Conservation (phyloP, 805 yeast genomes). For the Komagataella kurtzmanii region DNA sequence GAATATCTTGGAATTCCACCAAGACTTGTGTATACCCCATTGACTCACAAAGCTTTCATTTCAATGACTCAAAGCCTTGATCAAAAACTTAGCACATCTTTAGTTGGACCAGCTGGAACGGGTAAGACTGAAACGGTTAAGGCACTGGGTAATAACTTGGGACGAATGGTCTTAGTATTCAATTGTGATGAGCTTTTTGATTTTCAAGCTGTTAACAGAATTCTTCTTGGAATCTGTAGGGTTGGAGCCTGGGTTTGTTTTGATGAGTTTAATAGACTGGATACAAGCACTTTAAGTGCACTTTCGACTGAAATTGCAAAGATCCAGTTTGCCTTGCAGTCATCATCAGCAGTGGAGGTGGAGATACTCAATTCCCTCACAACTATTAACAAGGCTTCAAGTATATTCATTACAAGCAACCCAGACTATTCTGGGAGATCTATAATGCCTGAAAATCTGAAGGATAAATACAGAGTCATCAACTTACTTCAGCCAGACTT, state of each 20-base stretch:
- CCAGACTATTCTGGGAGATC: slow-evolving; percentile 82
- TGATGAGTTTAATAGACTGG: slow-evolving; percentile 85
- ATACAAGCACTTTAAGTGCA: slow-evolving; percentile 62
- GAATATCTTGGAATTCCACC: slow-evolving; percentile 73
- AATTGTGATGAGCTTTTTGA: slow-evolving; percentile 89
- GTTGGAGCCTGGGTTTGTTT: slow-evolving; percentile 94
- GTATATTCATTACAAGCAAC: slow-evolving; percentile 82
- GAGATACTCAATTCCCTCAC: slow-evolving; percentile 29
- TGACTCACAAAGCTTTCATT: slow-evolving; percentile 48
- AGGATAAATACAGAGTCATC: slow-evolving; percentile 63
- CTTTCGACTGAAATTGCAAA: slow-evolving; percentile 68
- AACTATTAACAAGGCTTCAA: slow-evolving; percentile 34
- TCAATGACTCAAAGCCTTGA: slow-evolving; percentile 65
- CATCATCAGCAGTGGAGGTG: slow-evolving; percentile 12
- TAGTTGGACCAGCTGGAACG: slow-evolving; percentile 95
- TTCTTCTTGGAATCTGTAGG: slow-evolving; percentile 65
- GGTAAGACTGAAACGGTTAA: slow-evolving; percentile 91
- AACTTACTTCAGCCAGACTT: slow-evolving; percentile 66
- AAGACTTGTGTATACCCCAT: slow-evolving; percentile 63
- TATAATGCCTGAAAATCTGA: slow-evolving; percentile 73
- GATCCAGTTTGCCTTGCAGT: slow-evolving; percentile 42
- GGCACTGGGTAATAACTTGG: slow-evolving; percentile 68
- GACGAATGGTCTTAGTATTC: slow-evolving; percentile 73
- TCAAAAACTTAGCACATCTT: slow-evolving; percentile 74
- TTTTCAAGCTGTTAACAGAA: slow-evolving; percentile 62